phyloP scores from a whole-genome alignment of 805 yeast species.

The Sugiyamaella smithiae region DNA sequence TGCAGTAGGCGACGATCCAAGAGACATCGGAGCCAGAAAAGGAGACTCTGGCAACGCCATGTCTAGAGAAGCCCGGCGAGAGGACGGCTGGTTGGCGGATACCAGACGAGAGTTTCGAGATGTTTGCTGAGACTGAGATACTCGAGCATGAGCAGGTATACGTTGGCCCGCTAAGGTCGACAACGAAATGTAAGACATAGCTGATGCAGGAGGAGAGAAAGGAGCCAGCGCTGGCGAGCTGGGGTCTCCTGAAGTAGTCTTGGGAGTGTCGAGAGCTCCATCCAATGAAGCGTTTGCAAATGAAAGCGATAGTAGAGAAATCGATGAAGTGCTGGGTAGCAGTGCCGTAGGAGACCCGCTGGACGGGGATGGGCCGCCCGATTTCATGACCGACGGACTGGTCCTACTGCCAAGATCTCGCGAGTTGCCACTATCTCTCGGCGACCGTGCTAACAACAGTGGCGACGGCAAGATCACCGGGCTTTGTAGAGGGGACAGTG shows the following conservation, averaged over 20 bases:
- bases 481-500: slow-evolving; percentile 12
- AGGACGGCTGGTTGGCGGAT: neutral
- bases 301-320: slow-evolving; percentile 22
- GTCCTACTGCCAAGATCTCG: slow-evolving; percentile 3
- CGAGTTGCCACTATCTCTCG: too few relatives aligned
- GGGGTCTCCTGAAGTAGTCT: neutral
- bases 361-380: neutral
- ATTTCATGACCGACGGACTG: neutral
- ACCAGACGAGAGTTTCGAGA: neutral
- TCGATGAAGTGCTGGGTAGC: slow-evolving; percentile 23
- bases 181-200: slow-evolving; percentile 6
- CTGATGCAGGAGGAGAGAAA: slow-evolving; percentile 10
- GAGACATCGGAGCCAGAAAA: slow-evolving; percentile 14
- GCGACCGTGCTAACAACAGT: slow-evolving; percentile 17
- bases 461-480: slow-evolving; percentile 16
- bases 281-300: slow-evolving; percentile 12
- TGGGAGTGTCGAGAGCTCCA: neutral
- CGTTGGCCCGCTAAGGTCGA: neutral
- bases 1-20: slow-evolving; percentile 18
- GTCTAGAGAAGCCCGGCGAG: slow-evolving; percentile 3
- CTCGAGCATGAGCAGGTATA: neutral
- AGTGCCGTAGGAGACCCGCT: slow-evolving; percentile 9
- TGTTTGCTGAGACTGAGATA: slow-evolving; percentile 8
- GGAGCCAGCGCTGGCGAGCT: slow-evolving; percentile 8
- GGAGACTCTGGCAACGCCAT: slow-evolving; percentile 18